phyloP scores from a whole-genome alignment of 352 stramenopile species.

The Phytopythium helicoides region DNA sequence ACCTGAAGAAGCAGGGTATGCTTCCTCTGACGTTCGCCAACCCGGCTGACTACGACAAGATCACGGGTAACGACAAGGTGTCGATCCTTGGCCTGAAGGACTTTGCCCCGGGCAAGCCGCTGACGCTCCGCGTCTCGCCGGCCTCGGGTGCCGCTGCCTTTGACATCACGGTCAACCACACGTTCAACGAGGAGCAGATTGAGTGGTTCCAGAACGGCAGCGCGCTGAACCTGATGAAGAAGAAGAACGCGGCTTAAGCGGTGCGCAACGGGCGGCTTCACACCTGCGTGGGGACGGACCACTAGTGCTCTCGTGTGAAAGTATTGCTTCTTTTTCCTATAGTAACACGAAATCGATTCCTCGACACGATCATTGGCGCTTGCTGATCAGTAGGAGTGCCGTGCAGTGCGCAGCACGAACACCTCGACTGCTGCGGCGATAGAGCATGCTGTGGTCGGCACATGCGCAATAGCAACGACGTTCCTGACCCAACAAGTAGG shows the following conservation, averaged over 20 bases:
- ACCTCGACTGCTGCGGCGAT: slow-evolving; percentile 22
- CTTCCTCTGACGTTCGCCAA: slow-evolving; percentile 91
- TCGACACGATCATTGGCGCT: background rate
- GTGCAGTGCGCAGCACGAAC: slow-evolving; percentile 21
- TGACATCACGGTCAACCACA: slow-evolving; percentile 92
- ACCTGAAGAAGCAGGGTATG: slow-evolving; percentile 96
- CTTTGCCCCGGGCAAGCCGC: slow-evolving; percentile 85
- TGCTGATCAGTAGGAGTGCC: slow-evolving; percentile 13
- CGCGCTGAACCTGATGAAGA: slow-evolving; percentile 95
- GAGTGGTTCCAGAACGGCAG: slow-evolving; percentile 94
- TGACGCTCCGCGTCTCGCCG: slow-evolving; percentile 83
- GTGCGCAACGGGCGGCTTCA: too few relatives aligned
- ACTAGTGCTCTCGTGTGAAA: slow-evolving; percentile 28
- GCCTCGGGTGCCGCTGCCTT: slow-evolving; percentile 59
- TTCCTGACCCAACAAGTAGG: slow-evolving; percentile 13
- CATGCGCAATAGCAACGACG: slow-evolving; percentile 31
- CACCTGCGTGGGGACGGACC: slow-evolving; percentile 4
- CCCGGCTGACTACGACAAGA: slow-evolving; percentile 91
- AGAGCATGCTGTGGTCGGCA: slow-evolving; percentile 30
- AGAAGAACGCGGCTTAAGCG: slow-evolving; percentile 51
- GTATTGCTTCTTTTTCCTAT: slow-evolving; percentile 43
- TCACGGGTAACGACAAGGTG: slow-evolving; percentile 91
- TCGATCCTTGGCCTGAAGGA: slow-evolving; percentile 84
- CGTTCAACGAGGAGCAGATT: slow-evolving; percentile 95
- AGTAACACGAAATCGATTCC: slow-evolving; percentile 13